These are phyloP conservation scores for Porodaedalea pini DNA, from an alignment of 1,284 basidiomycete species.

Conservation along the genomic window DNA sequence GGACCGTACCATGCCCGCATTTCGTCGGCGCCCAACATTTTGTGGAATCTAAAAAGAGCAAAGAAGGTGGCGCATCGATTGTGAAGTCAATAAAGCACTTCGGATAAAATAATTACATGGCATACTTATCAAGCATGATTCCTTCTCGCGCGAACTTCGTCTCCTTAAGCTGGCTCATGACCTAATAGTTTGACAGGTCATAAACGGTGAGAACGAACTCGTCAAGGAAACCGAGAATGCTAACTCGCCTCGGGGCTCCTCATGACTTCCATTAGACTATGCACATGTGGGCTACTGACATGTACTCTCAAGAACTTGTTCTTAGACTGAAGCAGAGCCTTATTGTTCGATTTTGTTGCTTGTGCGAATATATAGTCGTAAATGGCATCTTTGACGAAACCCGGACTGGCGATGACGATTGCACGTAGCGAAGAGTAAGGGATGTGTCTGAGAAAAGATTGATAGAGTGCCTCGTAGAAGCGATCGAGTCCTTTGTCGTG, in stretches of 20 bases:
- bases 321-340: slow-evolving; percentile 67
- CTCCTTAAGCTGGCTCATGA: slow-evolving; percentile 80
- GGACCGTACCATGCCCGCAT: slow-evolving; percentile 99
- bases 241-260: slow-evolving; percentile 83
- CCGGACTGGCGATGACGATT: slow-evolving; percentile 94
- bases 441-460: slow-evolving; percentile 86
- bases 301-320: slow-evolving; percentile 92
- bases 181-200: slow-evolving; percentile 35
- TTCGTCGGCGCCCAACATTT: slow-evolving; percentile 93
- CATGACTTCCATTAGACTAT: slow-evolving; percentile 91
- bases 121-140: slow-evolving; percentile 81
- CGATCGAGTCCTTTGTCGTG: slow-evolving; percentile 85
- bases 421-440: slow-evolving; percentile 81
- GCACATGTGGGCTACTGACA: slow-evolving; percentile 91
- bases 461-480: slow-evolving; percentile 85
- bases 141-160: slow-evolving; percentile 98
- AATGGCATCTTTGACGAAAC: slow-evolving; percentile 91
- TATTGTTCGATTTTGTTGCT: slow-evolving; percentile 81
- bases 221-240: background rate
- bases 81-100: background rate
- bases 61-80: slow-evolving; percentile 7
- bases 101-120: background rate
- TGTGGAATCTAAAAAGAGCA: slow-evolving; percentile 72
- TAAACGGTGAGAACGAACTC: slow-evolving; percentile 6
- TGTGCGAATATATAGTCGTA: slow-evolving; percentile 84